Percentiles rank a stretch among this genome's conserved stretches.
These are phyloP conservation scores for Pythium rhizo-oryzae DNA, from an alignment of 352 stramenopile genomes.

Conservation along the genomic window DNA sequence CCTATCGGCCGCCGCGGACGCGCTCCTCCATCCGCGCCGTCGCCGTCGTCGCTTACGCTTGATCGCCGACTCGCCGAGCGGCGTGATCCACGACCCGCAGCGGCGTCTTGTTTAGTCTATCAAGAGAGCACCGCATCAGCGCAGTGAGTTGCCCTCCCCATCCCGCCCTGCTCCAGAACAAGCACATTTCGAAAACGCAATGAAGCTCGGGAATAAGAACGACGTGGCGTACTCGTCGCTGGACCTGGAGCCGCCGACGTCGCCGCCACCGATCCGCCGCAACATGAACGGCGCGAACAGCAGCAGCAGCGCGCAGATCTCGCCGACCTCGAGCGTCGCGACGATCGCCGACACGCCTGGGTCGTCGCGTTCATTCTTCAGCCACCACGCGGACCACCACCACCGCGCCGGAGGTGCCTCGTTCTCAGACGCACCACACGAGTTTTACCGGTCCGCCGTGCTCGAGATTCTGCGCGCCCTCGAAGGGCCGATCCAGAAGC, in stretches of 20 bases:
- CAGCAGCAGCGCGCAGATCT: conserved; percentile 38
- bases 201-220: conserved; percentile 79
- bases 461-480: conserved; percentile 62
- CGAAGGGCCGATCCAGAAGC: conserved; percentile 65
- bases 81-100: background rate
- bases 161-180: too few relatives aligned
- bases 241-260: conserved; percentile 64
- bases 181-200: conserved; percentile 16
- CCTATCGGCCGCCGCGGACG: too few relatives aligned
- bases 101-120: background rate
- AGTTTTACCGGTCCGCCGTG: conserved; percentile 54
- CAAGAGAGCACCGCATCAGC: background rate
- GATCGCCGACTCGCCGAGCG: too few relatives aligned
- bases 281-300: conserved; percentile 23
- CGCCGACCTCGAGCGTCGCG: conserved; percentile 35
- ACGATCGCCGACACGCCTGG: conserved; percentile 30
- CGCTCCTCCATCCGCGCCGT: too few relatives aligned
- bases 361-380: conserved; percentile 29
- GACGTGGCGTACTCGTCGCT: conserved; percentile 76
- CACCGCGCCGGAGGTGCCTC: too few relatives aligned
- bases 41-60: background rate
- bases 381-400: conserved; percentile 8
- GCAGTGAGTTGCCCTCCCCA: too few relatives aligned
- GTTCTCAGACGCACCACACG: conserved; percentile 22
- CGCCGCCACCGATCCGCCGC: conserved; percentile 35